A percentile compares a stretch with the other conserved stretches of the same genome.
phyloP scores from a whole-genome alignment of 768 basidiomycete genomes.

The Trametes elegans region DNA sequence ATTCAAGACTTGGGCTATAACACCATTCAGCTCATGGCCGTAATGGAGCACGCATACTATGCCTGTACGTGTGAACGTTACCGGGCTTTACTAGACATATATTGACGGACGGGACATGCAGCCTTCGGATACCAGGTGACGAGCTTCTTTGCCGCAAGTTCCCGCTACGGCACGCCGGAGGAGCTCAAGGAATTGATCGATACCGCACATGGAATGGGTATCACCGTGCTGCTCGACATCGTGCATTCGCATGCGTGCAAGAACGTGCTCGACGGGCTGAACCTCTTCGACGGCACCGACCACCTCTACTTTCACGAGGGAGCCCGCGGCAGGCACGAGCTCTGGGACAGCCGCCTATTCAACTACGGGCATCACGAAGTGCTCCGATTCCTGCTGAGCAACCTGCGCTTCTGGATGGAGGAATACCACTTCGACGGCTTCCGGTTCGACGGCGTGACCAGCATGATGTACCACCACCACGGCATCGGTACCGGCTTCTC shows the following conservation, averaged over 20 bases:
- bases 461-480: constrained; percentile 99
- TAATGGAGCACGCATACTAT: constrained; percentile 98
- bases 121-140: constrained; percentile 99
- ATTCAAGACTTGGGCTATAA: constrained; percentile 95
- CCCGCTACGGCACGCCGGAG: constrained; percentile 94
- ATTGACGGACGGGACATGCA: constrained; percentile 28
- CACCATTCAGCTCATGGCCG: constrained; percentile 95
- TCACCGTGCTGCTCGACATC: constrained; percentile 92
- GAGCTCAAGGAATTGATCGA: constrained; percentile 95
- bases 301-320: constrained; percentile 98
- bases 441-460: constrained; percentile 97
- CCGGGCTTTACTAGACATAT: neutral
- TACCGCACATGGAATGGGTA: constrained; percentile 89
- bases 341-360: constrained; percentile 98
- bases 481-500: constrained; percentile 98
- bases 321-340: constrained; percentile 83
- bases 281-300: constrained; percentile 96
- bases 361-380: constrained; percentile 97
- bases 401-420: constrained; percentile 93
- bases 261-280: constrained; percentile 93
- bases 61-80: constrained; percentile 63
- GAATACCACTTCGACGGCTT: constrained; percentile 97
- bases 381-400: constrained; percentile 90
- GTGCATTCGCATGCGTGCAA: constrained; percentile 99
- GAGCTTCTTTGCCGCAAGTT: constrained; percentile 94